A percentile compares a stretch with the other conserved stretches of the same genome.
Evolutionary conservation across 306 rosid genomes (phyloP).

Genomic region (Acmispon strigosus): DNA sequence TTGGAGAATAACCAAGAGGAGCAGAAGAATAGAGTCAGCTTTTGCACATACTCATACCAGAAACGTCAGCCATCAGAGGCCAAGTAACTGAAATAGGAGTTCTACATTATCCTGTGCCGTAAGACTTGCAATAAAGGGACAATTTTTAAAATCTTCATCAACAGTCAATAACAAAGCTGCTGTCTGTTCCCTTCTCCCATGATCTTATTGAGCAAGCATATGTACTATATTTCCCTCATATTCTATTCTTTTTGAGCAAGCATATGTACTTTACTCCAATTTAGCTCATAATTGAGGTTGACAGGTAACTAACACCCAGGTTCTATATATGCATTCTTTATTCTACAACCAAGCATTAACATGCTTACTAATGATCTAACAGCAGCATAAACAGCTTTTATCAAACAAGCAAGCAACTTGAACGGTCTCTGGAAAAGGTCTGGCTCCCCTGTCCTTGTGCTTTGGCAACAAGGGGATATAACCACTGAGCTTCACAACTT

Average conservation of each 20-base stretch:
- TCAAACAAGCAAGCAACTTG: not conserved
- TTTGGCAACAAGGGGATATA: constrained; percentile 4
- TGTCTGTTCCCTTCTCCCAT: constrained; percentile 3
- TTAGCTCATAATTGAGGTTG: not conserved
- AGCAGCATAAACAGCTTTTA: not conserved
- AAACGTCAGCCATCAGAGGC: constrained; percentile 4
- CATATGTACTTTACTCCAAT: not conserved
- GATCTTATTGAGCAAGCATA: not conserved
- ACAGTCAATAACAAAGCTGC: not conserved
- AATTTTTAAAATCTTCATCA: not conserved
- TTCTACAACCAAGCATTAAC: not conserved
- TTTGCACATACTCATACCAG: constrained; percentile 11
- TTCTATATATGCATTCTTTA: not conserved
- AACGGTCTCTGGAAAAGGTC: not conserved
- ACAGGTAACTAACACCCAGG: not conserved
- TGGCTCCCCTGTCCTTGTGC: not conserved
- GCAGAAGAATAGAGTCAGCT: constrained; percentile 8
- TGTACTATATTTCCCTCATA: too few species aligned
- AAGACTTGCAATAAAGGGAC: not conserved
- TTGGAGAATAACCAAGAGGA: not conserved
- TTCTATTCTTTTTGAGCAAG: not conserved
- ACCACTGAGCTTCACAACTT: constrained; percentile 1
- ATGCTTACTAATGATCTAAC: not conserved
- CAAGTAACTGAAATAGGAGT: constrained; percentile 13
- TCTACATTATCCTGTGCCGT: not conserved